A percentile compares a stretch with the other conserved stretches of the same genome.
phyloP scores from a whole-genome alignment of 768 basidiomycete genomes.

The Mycena kentingensis region DNA sequence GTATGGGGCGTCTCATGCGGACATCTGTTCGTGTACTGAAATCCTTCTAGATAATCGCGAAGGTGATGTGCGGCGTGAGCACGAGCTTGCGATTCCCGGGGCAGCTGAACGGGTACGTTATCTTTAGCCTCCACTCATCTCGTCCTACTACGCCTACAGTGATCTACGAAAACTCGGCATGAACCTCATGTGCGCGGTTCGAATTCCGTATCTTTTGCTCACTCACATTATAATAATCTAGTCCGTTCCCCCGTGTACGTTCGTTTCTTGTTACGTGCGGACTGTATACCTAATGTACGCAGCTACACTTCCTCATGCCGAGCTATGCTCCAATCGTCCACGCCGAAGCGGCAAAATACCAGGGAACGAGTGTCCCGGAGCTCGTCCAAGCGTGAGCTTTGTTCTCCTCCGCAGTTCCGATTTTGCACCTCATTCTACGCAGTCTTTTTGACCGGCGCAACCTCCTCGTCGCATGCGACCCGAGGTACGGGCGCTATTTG shows the following conservation, averaged over 20 bases:
- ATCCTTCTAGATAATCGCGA: slow-evolving; percentile 62
- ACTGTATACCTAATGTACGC: slow-evolving; percentile 17
- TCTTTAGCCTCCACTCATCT: neutral
- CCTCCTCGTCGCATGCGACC: slow-evolving; percentile 81
- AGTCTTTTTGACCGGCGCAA: slow-evolving; percentile 83
- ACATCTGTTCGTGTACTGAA: slow-evolving; percentile 1
- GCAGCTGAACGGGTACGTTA: slow-evolving; percentile 78
- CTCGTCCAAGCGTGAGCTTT: slow-evolving; percentile 68
- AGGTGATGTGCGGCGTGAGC: slow-evolving; percentile 93
- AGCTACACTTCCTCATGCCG: slow-evolving; percentile 96
- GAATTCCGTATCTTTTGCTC: neutral
- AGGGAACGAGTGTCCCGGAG: slow-evolving; percentile 63
- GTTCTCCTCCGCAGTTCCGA: neutral
- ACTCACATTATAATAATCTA: neutral
- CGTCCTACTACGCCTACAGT: slow-evolving; percentile 36
- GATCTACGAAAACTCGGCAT: slow-evolving; percentile 89
- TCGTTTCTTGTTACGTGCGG: neutral
- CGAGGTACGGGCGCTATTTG: slow-evolving; percentile 70
- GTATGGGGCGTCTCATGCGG: slow-evolving; percentile 39
- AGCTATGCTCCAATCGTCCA: slow-evolving; percentile 91
- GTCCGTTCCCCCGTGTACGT: slow-evolving; percentile 88
- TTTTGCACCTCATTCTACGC: neutral
- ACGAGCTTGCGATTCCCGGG: slow-evolving; percentile 94
- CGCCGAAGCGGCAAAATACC: slow-evolving; percentile 60
- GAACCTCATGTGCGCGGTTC: slow-evolving; percentile 74